Evolutionary conservation across 192 early-diverging fungal species (phyloP).

Genomic region (Coemansia sp.): DNA sequence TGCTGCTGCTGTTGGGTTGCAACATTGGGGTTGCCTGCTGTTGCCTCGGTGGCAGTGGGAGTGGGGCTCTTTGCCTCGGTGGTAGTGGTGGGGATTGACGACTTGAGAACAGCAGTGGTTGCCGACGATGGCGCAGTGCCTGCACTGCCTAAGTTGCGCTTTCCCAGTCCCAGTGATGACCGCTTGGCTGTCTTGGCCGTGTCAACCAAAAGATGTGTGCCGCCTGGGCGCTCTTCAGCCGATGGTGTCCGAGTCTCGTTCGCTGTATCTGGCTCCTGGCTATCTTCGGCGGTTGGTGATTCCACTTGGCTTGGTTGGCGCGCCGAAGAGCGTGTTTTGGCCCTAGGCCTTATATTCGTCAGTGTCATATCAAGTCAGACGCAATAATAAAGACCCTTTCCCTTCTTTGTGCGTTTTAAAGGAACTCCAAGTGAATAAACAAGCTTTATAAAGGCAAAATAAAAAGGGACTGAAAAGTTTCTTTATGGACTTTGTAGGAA

Average conservation of each 20-base stretch:
- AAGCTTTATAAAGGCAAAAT: neutral
- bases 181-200: neutral
- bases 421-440: neutral
- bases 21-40: neutral
- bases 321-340: neutral
- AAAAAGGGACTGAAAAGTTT: neutral
- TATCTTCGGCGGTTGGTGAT: neutral
- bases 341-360: constrained; percentile 25
- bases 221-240: neutral
- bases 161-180: neutral
- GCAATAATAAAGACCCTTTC: neutral
- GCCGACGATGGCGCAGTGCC: neutral
- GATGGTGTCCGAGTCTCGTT: neutral
- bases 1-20: constrained; percentile 8
- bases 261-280: neutral
- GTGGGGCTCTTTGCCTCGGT: neutral
- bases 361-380: constrained; percentile 9
- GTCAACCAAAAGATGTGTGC: neutral
- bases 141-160: neutral
- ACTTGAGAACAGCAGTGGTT: neutral
- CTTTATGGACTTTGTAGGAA: neutral
- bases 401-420: neutral
- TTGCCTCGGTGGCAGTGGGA: neutral
- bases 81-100: neutral
- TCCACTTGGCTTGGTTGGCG: neutral